Evolutionary conservation across 306 rosid species (phyloP), one percentile per base, ranked within the genome.

Genomic region (Trichosanthes cucumerina): DNA sequence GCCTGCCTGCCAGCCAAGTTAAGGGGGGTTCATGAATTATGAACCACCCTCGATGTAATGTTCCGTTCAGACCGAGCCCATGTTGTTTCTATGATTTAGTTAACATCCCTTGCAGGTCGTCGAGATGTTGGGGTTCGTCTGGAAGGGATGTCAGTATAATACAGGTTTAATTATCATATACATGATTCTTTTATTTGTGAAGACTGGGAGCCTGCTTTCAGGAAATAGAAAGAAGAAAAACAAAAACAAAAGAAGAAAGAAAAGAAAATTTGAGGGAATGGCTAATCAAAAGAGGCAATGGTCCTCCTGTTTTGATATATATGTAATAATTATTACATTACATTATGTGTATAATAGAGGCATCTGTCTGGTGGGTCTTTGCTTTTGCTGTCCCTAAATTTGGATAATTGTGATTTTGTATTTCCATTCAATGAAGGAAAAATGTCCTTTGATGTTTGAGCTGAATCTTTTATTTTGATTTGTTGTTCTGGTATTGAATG

Each of bases 111-210:
- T 50, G 78, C 78, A 74, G 62, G 62, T 74, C 7, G 18, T 50
- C 47, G 38, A 24, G 4, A 16, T 71, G 47, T 21, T 65, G 74
- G 81, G 76, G 81, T 80, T 88, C 83, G 47, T 59, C 75, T 62
- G 75, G 69, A 71, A 79, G 64, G 68, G 68, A 56, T 84, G 80
- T 84, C 78, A 76, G 63, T 79, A 88, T 81, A 83, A 87, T 81
- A 85, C 87, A 57, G 77, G 86, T 85, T 81, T 46, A 74, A 72
- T 77, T 54, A 82, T 83, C 15, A 74, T 44, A 66, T 73, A 74
- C 78, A 87, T 73, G 83, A 92, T 92, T 92, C 93, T 88, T 88
- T 92, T 33, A 87, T 92, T 89, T 85, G 76, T 87, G 79, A 71
- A 82, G 89, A 54, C 80, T 81, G 76, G 83, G 73, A 60, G 82